These are phyloP conservation scores for Flaveria robusta DNA, from an alignment of 129 eudicot species.

Conservation along the genomic window DNA sequence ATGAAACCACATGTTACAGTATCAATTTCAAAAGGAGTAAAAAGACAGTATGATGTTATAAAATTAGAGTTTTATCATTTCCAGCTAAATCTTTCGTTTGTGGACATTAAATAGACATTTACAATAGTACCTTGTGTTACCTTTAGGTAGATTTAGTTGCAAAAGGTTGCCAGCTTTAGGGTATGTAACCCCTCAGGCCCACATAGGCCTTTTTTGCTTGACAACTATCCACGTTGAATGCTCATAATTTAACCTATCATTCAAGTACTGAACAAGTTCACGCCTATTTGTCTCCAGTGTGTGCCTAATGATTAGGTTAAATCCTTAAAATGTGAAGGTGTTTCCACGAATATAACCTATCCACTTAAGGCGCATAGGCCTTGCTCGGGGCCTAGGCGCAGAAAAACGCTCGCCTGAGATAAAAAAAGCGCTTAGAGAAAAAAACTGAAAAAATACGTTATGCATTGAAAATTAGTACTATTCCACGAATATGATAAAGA, in stretches of 20 bases:
- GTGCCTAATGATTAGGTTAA: background rate
- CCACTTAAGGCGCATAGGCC: too few relatives aligned
- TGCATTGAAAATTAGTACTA: too few relatives aligned
- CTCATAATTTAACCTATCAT: background rate
- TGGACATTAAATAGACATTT: background rate
- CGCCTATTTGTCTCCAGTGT: background rate
- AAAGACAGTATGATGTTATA: background rate
- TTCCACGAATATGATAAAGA: too few relatives aligned
- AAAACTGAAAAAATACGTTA: too few relatives aligned
- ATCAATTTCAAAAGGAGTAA: background rate
- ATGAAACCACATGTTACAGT: background rate
- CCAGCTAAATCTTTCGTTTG: background rate
- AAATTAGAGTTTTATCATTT: background rate
- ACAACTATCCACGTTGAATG: background rate
- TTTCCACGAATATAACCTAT: too few relatives aligned
- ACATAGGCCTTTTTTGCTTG: background rate
- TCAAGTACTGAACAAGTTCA: background rate
- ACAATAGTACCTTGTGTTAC: background rate
- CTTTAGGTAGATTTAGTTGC: background rate
- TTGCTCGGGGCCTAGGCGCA: too few relatives aligned
- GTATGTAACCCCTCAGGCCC: background rate
- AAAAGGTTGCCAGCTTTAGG: background rate
- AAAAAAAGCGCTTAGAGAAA: too few relatives aligned
- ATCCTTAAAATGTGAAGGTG: background rate
- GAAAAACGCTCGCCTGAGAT: too few relatives aligned